These are phyloP conservation scores for Tilletia indica DNA, from an alignment of 1,284 basidiomycete species.

Conservation along the genomic window DNA sequence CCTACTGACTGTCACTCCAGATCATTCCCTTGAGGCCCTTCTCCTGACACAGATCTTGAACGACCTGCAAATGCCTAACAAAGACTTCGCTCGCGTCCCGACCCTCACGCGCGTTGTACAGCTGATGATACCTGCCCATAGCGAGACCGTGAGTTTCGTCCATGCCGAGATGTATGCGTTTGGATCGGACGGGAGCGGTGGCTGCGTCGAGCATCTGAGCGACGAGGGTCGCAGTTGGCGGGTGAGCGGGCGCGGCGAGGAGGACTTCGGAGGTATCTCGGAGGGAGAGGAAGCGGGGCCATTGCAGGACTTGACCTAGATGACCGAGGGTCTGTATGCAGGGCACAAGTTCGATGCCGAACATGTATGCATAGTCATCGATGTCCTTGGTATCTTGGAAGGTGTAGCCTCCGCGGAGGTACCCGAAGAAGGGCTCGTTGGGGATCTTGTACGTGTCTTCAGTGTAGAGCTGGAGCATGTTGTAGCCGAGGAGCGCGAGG, in stretches of 20 bases:
- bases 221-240: slow-evolving; percentile 54
- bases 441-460: slow-evolving; percentile 56
- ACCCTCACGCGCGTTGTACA: slow-evolving; percentile 48
- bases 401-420: slow-evolving; percentile 50
- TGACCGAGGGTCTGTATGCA: slow-evolving; percentile 57
- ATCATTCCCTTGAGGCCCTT: slow-evolving; percentile 55
- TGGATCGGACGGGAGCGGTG: slow-evolving; percentile 50
- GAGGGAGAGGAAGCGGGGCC: slow-evolving; percentile 54
- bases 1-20: slow-evolving; percentile 47
- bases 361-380: slow-evolving; percentile 51
- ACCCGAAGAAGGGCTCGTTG: slow-evolving; percentile 57
- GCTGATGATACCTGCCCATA: slow-evolving; percentile 54
- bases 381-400: slow-evolving; percentile 50
- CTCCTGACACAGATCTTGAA: slow-evolving; percentile 50
- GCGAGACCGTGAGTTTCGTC: slow-evolving; percentile 55
- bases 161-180: slow-evolving; percentile 47
- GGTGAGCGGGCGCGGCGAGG: slow-evolving; percentile 42
- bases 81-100: slow-evolving; percentile 52
- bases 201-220: slow-evolving; percentile 50
- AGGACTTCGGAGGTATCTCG: slow-evolving; percentile 57
- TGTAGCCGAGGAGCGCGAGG: slow-evolving; percentile 53
- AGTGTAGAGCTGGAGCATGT: slow-evolving; percentile 55
- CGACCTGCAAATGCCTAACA: slow-evolving; percentile 44
- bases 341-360: slow-evolving; percentile 48
- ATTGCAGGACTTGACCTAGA: slow-evolving; percentile 58